Percentiles rank a stretch among this genome's conserved stretches.
phyloP scores from a whole-genome alignment of 352 stramenopile genomes.

The Blastocystis sp. region DNA sequence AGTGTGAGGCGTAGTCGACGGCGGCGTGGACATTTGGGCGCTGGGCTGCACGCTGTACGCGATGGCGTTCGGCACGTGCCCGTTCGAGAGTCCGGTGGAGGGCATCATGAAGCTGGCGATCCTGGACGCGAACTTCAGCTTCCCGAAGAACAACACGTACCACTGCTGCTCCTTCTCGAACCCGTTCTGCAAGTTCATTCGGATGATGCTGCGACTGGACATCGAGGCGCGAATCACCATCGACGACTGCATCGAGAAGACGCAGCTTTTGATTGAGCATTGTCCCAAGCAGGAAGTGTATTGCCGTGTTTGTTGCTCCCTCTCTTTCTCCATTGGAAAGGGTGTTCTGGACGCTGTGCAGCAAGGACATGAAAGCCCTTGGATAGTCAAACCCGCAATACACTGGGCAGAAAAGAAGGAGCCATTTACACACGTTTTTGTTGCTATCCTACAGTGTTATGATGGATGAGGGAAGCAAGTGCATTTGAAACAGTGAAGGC shows the following conservation, averaged over 20 bases:
- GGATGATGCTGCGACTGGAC: slow-evolving; percentile 51
- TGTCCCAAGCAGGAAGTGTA: slow-evolving; percentile 7
- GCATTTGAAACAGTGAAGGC: no score
- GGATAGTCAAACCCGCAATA: no score
- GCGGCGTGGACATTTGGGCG: slow-evolving; percentile 62
- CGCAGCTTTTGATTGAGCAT: slow-evolving; percentile 14
- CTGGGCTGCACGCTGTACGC: slow-evolving; percentile 68
- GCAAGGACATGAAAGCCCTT: no score
- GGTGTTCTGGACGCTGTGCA: no score
- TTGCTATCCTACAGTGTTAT: no score
- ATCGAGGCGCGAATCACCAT: slow-evolving; percentile 65
- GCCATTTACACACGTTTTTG: no score
- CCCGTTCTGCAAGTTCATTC: slow-evolving; percentile 66
- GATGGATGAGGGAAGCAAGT: no score
- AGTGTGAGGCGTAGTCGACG: slow-evolving; percentile 49
- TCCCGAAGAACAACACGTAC: slow-evolving; percentile 61
- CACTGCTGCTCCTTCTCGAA: slow-evolving; percentile 65
- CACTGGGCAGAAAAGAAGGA: no score
- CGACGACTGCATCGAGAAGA: slow-evolving; percentile 63
- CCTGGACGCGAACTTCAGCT: slow-evolving; percentile 60
- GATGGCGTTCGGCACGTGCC: slow-evolving; percentile 68
- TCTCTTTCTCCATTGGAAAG: neutral
- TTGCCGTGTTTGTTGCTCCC: neutral
- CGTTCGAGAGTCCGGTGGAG: slow-evolving; percentile 65
- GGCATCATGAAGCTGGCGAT: slow-evolving; percentile 68